Base-by-base conservation (phyloP, 805 yeast genomes). In the Suhomyces sp. region DNA sequence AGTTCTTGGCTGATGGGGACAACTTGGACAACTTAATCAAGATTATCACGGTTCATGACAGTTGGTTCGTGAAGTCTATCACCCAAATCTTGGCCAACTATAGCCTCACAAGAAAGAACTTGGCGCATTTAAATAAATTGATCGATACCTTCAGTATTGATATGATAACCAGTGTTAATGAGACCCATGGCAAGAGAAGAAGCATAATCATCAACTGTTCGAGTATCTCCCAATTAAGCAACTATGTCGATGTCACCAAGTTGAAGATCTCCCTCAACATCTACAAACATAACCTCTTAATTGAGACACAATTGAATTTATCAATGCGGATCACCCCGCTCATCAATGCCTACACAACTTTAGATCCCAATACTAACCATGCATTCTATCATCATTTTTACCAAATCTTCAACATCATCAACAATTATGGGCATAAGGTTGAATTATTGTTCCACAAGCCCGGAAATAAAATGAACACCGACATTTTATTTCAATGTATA, bases 1-100 rank as follows among this genome's bases (percentile, higher is more conserved):
- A 76, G 43, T 70, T 91, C 18, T 79, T 91, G 2, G 70, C 74
- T 11, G 68, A 68, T 4, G 60, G 71, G 28, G 74, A 77, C 40
- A 72, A 74, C 34, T 68, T 74, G 25, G 46, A 51, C 19, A 62
- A 63, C 36, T 59, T 91, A 28, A 63, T 65, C 33, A 81, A 78
- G 50, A 67, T 88, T 3, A 83, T 81, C 44, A 74, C 90, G 19
- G 95, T 91, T 2, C 97, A 91, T 59, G 96, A 90, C 47, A 82
- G 84, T 30, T 88, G 96, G 93, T 76, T 90, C 60, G 76, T 87
- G 18, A 77, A 88, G 48, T 81, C 95, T 0, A 73, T 87, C 23
- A 75, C 83, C 11, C 88, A 84, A 35, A 72, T 88, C 16, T 63
- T 86, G 40, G 70, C 79, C 37, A 83, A 81, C 50, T 79, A 84